These are phyloP conservation scores for Kwoniella sp. DNA, from an alignment of 768 basidiomycete species.

Conservation along the genomic window DNA sequence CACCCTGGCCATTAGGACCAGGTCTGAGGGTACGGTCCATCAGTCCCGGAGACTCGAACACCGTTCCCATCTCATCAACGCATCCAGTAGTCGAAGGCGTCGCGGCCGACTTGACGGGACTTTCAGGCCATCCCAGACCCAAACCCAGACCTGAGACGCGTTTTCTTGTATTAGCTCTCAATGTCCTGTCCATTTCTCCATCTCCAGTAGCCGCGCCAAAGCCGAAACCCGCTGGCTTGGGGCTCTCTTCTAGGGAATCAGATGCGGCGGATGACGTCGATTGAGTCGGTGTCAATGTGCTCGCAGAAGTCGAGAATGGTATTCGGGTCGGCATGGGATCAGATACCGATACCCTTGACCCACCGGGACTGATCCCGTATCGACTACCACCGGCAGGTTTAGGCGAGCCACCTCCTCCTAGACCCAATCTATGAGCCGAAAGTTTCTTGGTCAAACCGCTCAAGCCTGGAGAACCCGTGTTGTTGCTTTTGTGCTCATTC, in stretches of 20 bases:
- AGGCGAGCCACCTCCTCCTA: not conserved
- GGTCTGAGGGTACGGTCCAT: not conserved
- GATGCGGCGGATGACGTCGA: constrained; percentile 1
- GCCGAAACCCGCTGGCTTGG: not conserved
- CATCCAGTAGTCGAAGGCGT: not conserved
- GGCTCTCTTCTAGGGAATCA: not conserved
- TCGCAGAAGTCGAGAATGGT: not conserved
- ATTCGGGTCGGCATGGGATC: constrained; percentile 18
- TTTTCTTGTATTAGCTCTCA: constrained; percentile 28
- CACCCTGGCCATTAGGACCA: not conserved
- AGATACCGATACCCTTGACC: constrained; percentile 8
- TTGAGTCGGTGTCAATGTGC: not conserved
- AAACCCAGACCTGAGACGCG: constrained; percentile 26
- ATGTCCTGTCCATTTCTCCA: constrained; percentile 21
- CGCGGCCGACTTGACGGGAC: not conserved
- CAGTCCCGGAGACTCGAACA: not conserved
- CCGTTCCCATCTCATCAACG: not conserved
- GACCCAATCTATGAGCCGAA: constrained; percentile 13
- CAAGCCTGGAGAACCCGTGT: not conserved
- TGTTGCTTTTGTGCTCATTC: not conserved
- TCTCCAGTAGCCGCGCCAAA: not conserved
- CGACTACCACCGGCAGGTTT: too few species aligned
- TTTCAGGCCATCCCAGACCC: constrained; percentile 38
- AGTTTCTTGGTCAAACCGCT: constrained; percentile 12
- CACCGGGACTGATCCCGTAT: not conserved